These are phyloP conservation scores for Nitzschia putrida DNA, from an alignment of 108 stramenopile species.

Conservation along the genomic window DNA sequence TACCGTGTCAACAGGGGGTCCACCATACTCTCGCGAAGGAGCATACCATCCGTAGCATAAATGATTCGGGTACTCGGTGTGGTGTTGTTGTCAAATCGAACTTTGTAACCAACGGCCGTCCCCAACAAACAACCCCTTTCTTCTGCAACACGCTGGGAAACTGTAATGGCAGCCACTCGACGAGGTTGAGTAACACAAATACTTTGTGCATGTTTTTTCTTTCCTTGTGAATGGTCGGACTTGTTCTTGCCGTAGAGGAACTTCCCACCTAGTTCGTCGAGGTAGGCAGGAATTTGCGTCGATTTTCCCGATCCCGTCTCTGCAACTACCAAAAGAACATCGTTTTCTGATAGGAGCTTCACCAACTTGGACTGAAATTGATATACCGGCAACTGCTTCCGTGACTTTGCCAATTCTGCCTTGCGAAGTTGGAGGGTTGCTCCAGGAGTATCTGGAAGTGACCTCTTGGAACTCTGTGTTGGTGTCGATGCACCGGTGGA, in stretches of 20 bases:
- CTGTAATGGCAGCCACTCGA: constrained; percentile 93
- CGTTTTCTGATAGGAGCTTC: constrained; percentile 44
- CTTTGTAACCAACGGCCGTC: constrained; percentile 85
- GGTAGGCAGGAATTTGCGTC: constrained; percentile 84
- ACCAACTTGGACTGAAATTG: constrained; percentile 54
- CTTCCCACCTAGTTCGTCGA: constrained; percentile 41
- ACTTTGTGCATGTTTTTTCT: constrained; percentile 28
- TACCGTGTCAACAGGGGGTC: constrained; percentile 85
- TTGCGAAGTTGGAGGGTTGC: constrained; percentile 15
- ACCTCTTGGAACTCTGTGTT: too few relatives aligned
- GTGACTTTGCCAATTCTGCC: constrained; percentile 22
- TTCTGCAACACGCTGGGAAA: constrained; percentile 90
- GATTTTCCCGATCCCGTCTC: constrained; percentile 82
- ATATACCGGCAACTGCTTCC: constrained; percentile 68
- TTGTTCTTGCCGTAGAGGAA: constrained; percentile 18
- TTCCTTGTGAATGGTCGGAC: constrained; percentile 7
- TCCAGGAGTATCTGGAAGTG: neutral
- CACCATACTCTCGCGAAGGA: constrained; percentile 90
- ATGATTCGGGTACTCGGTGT: constrained; percentile 70
- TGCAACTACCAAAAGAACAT: constrained; percentile 70
- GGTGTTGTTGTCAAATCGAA: constrained; percentile 94
- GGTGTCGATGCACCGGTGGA: too few relatives aligned
- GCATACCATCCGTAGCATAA: constrained; percentile 97
- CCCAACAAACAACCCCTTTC: constrained; percentile 75
- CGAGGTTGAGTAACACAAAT: constrained; percentile 94